Conservation (phyloP, 345 rosid species). For the Lenwebbia sp. region DNA sequence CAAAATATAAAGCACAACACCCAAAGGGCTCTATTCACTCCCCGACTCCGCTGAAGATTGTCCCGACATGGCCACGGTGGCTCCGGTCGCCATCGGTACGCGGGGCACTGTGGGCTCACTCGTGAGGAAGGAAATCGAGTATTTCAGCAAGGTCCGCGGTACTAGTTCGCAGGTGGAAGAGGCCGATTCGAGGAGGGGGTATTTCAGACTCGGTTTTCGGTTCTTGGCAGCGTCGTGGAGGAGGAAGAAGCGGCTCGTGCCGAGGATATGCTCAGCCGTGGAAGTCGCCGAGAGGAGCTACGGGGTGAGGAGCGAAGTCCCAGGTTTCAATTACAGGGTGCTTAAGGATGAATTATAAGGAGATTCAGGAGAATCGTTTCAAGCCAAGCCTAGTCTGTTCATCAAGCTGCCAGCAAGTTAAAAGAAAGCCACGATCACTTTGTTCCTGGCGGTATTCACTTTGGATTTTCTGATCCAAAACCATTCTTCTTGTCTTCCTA, state of each 20-base stretch:
- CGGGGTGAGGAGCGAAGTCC: not conserved
- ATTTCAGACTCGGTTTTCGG: not conserved
- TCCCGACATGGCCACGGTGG: not conserved
- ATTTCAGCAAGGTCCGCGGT: slow-evolving; percentile 16
- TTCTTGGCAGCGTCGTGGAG: not conserved
- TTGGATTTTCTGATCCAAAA: not conserved
- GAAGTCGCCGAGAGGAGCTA: not conserved
- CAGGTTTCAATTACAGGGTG: not conserved
- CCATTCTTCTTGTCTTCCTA: not conserved
- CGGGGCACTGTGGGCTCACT: slow-evolving; percentile 75
- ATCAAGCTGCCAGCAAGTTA: not conserved
- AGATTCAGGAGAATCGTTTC: not conserved
- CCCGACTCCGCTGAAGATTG: not conserved
- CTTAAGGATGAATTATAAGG: not conserved
- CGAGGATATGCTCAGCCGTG: not conserved
- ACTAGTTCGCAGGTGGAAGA: not conserved
- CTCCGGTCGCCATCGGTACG: slow-evolving; percentile 48
- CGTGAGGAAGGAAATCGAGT: slow-evolving; percentile 60
- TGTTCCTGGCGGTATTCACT: not conserved
- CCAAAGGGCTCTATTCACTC: not conserved
- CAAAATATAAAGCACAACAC: not conserved
- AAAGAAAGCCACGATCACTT: not conserved
- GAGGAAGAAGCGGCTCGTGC: not conserved
- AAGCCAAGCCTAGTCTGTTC: not conserved
- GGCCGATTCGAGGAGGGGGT: not conserved